A percentile compares a stretch with the other conserved stretches of the same genome.
phyloP scores from a whole-genome alignment of 2,329 filamentous ascomycete genomes.

The Trichoderma sp. region DNA sequence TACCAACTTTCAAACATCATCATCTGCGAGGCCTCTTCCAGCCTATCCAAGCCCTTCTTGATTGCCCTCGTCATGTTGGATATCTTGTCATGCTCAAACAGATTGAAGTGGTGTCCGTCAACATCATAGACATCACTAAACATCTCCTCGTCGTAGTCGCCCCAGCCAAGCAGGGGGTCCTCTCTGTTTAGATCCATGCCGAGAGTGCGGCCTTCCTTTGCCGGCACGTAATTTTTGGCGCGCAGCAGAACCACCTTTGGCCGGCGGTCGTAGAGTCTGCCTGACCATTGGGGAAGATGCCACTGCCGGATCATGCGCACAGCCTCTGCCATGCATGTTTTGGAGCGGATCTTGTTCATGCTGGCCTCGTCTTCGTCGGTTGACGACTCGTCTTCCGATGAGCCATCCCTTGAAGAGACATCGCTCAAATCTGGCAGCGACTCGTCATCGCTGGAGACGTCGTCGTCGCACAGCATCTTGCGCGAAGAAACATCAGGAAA shows the following conservation, averaged over 20 bases:
- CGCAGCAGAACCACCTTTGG: conserved; percentile 53
- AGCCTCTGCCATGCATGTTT: conserved; percentile 50
- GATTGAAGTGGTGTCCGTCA: conserved; percentile 56
- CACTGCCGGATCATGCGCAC: conserved; percentile 47
- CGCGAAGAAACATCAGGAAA: not conserved
- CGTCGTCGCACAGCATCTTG: conserved; percentile 30
- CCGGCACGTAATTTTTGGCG: conserved; percentile 48
- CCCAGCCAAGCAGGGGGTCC: conserved; percentile 54
- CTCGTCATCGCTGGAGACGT: conserved; percentile 14
- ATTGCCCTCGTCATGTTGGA: conserved; percentile 38
- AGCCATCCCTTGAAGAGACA: not conserved
- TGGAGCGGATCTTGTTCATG: conserved; percentile 43
- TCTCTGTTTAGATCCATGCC: conserved; percentile 51
- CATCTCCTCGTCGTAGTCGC: conserved; percentile 49
- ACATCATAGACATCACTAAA: conserved; percentile 53
- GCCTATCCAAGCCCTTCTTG: conserved; percentile 29
- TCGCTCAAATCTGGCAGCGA: not conserved
- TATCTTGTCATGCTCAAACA: conserved; percentile 45
- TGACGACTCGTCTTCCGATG: not conserved
- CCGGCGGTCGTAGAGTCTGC: conserved; percentile 33
- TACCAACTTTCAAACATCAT: conserved; percentile 25
- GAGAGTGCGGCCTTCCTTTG: conserved; percentile 35
- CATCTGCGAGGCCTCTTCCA: conserved; percentile 27
- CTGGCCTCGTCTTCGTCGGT: conserved; percentile 36
- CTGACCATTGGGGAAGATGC: conserved; percentile 47